A percentile compares a stretch with the other conserved stretches of the same genome.
Evolutionary conservation across 495 filamentous ascomycete species (phyloP).

Genomic region (Thermochaetoides thermophila): DNA sequence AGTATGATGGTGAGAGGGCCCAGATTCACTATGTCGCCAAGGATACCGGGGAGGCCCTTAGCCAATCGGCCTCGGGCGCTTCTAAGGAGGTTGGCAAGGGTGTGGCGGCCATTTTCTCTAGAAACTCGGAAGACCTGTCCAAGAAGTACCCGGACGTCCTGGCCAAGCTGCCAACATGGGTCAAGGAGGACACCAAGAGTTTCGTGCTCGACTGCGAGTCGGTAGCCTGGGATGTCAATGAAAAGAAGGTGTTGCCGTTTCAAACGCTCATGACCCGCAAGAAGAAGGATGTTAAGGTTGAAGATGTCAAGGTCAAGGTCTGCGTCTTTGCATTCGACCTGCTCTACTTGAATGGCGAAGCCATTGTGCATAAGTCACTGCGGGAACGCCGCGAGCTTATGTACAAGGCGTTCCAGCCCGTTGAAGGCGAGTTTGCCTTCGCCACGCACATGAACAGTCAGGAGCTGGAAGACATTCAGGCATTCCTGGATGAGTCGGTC

Average conservation of each 20-base stretch:
- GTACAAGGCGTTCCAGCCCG: conserved; percentile 51
- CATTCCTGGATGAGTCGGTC: conserved; percentile 78
- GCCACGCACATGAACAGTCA: conserved; percentile 78
- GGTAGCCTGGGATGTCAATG: conserved; percentile 85
- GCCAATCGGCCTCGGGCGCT: conserved; percentile 33
- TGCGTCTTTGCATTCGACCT: conserved; percentile 97
- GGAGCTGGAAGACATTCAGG: conserved; percentile 83
- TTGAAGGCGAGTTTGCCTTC: conserved; percentile 85
- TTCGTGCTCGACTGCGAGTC: conserved; percentile 98
- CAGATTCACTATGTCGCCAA: conserved; percentile 96
- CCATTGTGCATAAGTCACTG: conserved; percentile 73
- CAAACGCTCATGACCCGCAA: conserved; percentile 97
- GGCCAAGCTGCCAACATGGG: conserved; percentile 71
- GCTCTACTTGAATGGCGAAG: conserved; percentile 84
- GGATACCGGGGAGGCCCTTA: conserved; percentile 47
- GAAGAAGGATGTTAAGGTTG: conserved; percentile 91
- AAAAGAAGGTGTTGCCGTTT: conserved; percentile 92
- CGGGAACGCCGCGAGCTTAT: conserved; percentile 71
- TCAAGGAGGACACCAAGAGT: conserved; percentile 75
- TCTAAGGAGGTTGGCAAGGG: conserved; percentile 43
- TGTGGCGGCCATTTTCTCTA: conserved; percentile 81
- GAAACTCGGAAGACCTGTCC: conserved; percentile 90
- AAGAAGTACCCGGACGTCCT: conserved; percentile 97
- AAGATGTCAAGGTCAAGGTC: conserved; percentile 93
- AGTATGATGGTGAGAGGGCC: conserved; percentile 92